Evolutionary conservation across 305 asterid species (phyloP), one percentile per base, ranked within the genome.

Genomic region (Rubia tinctorum): DNA sequence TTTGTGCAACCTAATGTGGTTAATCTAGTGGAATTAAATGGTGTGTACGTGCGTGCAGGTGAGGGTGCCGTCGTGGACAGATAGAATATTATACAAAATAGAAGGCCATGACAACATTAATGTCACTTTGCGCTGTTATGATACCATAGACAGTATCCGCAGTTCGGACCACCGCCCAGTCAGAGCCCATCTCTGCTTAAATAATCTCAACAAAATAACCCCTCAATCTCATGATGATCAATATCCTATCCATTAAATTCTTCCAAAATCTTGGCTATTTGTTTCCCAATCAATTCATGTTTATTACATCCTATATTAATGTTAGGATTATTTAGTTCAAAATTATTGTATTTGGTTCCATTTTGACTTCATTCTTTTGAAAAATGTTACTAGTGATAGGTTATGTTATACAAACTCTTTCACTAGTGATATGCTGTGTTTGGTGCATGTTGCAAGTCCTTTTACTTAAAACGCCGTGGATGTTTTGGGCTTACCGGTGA

Each of bases 1-100:
- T n/a, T n/a, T n/a, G n/a, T n/a, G n/a, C n/a, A n/a, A n/a, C n/a
- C n/a, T n/a, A n/a, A n/a, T 30, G 34, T 30, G 34, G 34, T 3
- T 30, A 30, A 30, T 30, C 34, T 30, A 30, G 34, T 30, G 34
- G n/a, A n/a, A n/a, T n/a, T n/a, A n/a, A n/a, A n/a, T n/a, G 34
- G 1, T 1, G 34, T 30, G 34, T 30, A 30, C 34, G 23, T 56
- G 27, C 10, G 5, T 58, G 64, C 86, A 89, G 91, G 86, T 85
- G 25, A 76, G 94, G 77, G 94, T 84, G 22, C 96, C 96, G 43
- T 87, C 96, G 0, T 90, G 96, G 94, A 90, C 94, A 49, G 96
- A 90, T 77, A 72, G 96, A 62, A 87, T 90, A 75, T 75, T 90
- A 75, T 88, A 83, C 81, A 90, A 88, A 81, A 73, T 87, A 22